These are phyloP conservation scores for Phlebiopsis gigantea DNA, from an alignment of 768 basidiomycete genomes.

Conservation along the genomic window DNA sequence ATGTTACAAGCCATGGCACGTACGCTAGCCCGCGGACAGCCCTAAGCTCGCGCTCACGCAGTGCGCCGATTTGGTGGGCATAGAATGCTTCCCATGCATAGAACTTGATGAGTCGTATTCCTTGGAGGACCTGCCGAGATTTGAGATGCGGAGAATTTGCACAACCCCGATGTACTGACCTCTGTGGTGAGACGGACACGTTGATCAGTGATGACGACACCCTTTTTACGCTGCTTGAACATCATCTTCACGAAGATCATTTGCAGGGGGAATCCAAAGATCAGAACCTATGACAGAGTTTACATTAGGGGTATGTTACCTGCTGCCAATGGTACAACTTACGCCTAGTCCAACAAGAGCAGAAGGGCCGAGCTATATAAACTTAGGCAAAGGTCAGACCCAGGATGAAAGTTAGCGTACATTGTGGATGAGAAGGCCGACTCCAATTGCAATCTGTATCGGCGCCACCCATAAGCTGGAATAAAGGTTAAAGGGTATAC, in stretches of 20 bases:
- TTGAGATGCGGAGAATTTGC: too few species aligned
- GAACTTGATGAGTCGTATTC: slow-evolving; percentile 89
- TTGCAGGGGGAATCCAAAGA: slow-evolving; percentile 58
- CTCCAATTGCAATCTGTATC: slow-evolving; percentile 54
- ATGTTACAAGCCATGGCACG: slow-evolving; percentile 6
- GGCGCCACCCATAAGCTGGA: slow-evolving; percentile 55
- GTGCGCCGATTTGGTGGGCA: slow-evolving; percentile 60
- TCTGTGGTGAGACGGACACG: slow-evolving; percentile 63
- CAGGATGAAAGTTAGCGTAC: slow-evolving; percentile 27
- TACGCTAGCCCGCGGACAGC: slow-evolving; percentile 35
- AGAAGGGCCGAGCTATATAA: slow-evolving; percentile 53
- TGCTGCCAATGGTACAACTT: too few species aligned
- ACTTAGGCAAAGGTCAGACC: neutral
- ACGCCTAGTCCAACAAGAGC: slow-evolving; percentile 60
- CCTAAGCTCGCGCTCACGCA: slow-evolving; percentile 66
- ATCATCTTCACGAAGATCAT: slow-evolving; percentile 45
- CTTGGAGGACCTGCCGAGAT: slow-evolving; percentile 44
- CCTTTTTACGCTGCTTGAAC: slow-evolving; percentile 47
- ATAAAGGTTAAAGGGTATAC: neutral
- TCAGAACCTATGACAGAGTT: slow-evolving; percentile 36
- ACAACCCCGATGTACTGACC: too few species aligned
- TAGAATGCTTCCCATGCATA: slow-evolving; percentile 88
- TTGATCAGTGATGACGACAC: slow-evolving; percentile 60
- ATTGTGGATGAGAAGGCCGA: slow-evolving; percentile 57
- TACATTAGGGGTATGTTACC: too few species aligned